Conservation (phyloP, 2,329 filamentous ascomycete species). For the Dothidotthia symphoricarpi region DNA sequence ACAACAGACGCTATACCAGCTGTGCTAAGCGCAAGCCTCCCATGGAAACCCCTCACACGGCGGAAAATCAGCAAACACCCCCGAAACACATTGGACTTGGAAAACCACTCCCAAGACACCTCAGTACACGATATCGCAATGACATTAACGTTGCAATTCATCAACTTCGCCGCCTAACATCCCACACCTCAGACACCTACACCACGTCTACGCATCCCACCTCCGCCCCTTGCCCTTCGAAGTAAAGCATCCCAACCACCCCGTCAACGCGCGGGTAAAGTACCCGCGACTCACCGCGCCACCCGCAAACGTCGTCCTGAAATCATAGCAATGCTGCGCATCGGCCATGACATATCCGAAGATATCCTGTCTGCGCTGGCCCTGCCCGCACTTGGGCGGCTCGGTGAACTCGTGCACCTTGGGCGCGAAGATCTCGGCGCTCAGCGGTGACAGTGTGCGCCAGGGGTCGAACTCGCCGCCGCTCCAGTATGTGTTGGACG, state of each 20-base stretch:
- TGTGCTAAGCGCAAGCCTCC: too few species aligned
- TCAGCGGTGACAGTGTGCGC: slow-evolving; percentile 49
- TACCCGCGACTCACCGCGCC: slow-evolving; percentile 38
- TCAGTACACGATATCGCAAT: too few species aligned
- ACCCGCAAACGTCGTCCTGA: slow-evolving; percentile 35
- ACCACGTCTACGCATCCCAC: slow-evolving; percentile 7
- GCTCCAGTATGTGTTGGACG: slow-evolving; percentile 53
- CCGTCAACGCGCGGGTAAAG: slow-evolving; percentile 45
- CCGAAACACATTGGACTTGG: too few species aligned
- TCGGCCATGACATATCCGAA: slow-evolving; percentile 51
- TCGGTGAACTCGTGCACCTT: slow-evolving; percentile 40
- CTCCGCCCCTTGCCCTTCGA: slow-evolving; percentile 18
- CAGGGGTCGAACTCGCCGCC: slow-evolving; percentile 55
- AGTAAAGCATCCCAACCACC: slow-evolving; percentile 51
- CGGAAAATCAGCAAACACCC: too few species aligned
- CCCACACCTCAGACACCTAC: too few species aligned
- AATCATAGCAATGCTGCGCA: slow-evolving; percentile 53
- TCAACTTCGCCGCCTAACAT: too few species aligned
- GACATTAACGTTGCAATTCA: too few species aligned
- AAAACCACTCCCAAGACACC: too few species aligned
- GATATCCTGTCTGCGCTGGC: slow-evolving; percentile 38
- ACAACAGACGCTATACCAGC: too few species aligned
- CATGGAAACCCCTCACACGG: too few species aligned
- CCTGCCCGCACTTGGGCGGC: slow-evolving; percentile 46
- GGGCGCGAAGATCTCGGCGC: slow-evolving; percentile 44